phyloP scores from a whole-genome alignment of 192 early-diverging fungal species.

The Rhizoclosmatium sp. region DNA sequence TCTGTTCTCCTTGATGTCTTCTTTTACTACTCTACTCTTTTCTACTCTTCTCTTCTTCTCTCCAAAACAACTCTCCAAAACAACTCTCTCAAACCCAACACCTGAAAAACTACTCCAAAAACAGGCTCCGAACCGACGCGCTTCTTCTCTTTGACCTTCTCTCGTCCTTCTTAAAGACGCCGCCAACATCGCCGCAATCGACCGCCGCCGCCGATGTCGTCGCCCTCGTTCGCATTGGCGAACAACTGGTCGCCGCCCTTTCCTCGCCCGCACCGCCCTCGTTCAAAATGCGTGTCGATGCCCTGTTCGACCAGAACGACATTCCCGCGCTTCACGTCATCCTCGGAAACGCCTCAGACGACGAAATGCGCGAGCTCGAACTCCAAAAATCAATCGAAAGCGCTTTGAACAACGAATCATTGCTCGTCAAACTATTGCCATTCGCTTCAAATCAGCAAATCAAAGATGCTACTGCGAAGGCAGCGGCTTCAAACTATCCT shows the following conservation, averaged over 20 bases:
- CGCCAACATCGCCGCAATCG: background rate
- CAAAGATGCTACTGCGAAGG: too few relatives aligned
- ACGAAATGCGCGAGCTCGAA: too few relatives aligned
- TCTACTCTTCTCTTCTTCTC: background rate
- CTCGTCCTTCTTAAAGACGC: background rate
- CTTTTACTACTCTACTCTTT: background rate
- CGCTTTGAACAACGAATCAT: too few relatives aligned
- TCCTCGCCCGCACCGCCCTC: background rate
- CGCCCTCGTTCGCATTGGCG: background rate
- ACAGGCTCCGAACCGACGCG: background rate
- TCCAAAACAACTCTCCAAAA: background rate
- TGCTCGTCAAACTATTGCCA: too few relatives aligned
- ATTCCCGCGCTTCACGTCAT: too few relatives aligned
- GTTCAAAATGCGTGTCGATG: too few relatives aligned
- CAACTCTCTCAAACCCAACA: background rate
- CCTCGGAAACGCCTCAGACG: too few relatives aligned
- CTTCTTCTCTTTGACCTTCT: background rate
- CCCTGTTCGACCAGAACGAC: too few relatives aligned
- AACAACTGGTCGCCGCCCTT: background rate
- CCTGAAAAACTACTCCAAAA: background rate
- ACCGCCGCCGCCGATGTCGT: background rate
- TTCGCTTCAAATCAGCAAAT: too few relatives aligned
- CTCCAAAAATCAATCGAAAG: too few relatives aligned
- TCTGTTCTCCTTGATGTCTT: too few relatives aligned
- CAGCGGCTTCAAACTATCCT: too few relatives aligned